Base-by-base conservation (phyloP, 768 basidiomycete genomes). In the Dacryopinax primogenitus region DNA sequence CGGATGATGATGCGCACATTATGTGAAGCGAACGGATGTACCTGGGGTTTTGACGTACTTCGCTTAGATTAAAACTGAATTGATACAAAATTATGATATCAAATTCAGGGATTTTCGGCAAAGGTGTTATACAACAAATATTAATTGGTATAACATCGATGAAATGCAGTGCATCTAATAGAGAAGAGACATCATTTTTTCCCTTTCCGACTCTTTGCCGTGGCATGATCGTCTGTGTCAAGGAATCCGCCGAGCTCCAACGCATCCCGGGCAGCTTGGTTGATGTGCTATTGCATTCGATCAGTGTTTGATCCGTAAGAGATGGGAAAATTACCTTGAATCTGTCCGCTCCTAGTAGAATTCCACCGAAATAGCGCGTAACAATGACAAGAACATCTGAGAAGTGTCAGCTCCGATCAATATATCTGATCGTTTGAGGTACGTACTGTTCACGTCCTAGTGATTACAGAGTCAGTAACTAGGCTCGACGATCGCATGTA, bases 291-390 rank as follows among this genome's bases (percentile, higher is more conserved):
- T 33, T 12, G 3, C 16, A 16, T 23, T 30, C 33, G 23, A n/a
- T 32, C 15, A 18, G 30, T 18, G 18, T 58, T 26, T 15, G 11
- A 15, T 34, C 16, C 37, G 1, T 62, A 15, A 11, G 18, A 51
- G 26, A 36, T 87, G 91, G 35, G 88, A 78, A 72, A 36, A 23
- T 16, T 13, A 18, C 26, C 26, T 18, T 41, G 23, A 36, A 76
- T 61, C 76, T 65, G 68, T 94, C 93, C 0, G 92, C 86, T 1
- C 92, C 94, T 0, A 99, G 80, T 67, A 90, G 88, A 13, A 88
- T 86, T 0, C 95, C 95, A 15, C 95, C 95, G 72, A 89, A 97
- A 76, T 91, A 95, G 37, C 95, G 85, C 2, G 93, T 92, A 13
- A 99, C 95, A 21, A 97, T 77, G 16, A 99, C 88, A 1, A 98